Conservation (phyloP, 192 early-diverging fungal species). For the Coemansia sp. region DNA sequence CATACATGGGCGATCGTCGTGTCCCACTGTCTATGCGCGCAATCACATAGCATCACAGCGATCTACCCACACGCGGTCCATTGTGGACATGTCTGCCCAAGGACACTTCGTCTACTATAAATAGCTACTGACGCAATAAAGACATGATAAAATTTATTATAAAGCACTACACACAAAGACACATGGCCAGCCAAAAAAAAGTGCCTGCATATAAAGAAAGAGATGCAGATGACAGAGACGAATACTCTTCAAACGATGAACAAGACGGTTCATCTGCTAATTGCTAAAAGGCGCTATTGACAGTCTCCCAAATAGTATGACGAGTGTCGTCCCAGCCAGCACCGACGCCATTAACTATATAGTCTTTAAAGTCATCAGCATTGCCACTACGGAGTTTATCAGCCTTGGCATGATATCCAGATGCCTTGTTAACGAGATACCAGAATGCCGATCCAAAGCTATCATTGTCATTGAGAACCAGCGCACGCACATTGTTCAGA, state of each 20-base stretch:
- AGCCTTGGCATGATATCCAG: slow-evolving; percentile 20
- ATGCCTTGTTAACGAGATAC: slow-evolving; percentile 33
- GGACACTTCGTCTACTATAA: neutral
- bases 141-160: neutral
- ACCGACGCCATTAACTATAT: slow-evolving; percentile 32
- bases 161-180: slow-evolving; percentile 1
- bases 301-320: slow-evolving; percentile 27
- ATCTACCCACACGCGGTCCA: slow-evolving; percentile 8
- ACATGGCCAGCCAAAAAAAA: neutral
- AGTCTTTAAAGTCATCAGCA: slow-evolving; percentile 47
- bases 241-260: neutral
- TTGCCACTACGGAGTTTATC: slow-evolving; percentile 38
- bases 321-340: slow-evolving; percentile 39
- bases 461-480: slow-evolving; percentile 47
- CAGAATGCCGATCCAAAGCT: slow-evolving; percentile 57
- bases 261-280: neutral
- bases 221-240: neutral
- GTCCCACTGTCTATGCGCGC: slow-evolving; percentile 2
- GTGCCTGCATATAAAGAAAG: neutral
- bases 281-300: slow-evolving; percentile 22
- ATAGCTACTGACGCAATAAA: neutral
- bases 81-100: neutral
- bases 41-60: neutral
- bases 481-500: slow-evolving; percentile 28
- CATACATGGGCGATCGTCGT: neutral